A percentile compares a stretch with the other conserved stretches of the same genome.
These are phyloP conservation scores for Caryocar brasiliense DNA, from an alignment of 441 rosid genomes.

Conservation along the genomic window DNA sequence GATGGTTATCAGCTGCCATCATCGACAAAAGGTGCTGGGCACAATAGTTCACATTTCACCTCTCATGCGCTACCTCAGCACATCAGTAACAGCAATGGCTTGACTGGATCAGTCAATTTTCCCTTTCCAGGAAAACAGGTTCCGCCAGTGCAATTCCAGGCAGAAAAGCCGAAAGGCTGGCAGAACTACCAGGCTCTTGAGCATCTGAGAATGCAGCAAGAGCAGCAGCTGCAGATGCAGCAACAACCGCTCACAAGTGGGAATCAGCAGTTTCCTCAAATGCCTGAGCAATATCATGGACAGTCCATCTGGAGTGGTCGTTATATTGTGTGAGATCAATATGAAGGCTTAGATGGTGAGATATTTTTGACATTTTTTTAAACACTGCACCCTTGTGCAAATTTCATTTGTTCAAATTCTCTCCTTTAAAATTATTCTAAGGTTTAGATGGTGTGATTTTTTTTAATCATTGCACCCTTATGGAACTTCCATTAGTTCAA, in stretches of 20 bases:
- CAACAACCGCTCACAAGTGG: slow-evolving; percentile 40
- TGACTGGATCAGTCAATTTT: slow-evolving; percentile 44
- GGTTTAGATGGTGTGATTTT: slow-evolving; percentile 40
- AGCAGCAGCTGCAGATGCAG: slow-evolving; percentile 42
- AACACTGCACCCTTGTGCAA: neutral
- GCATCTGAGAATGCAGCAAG: slow-evolving; percentile 32
- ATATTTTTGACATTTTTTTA: neutral
- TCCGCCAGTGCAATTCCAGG: slow-evolving; percentile 35
- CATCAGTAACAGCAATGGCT: slow-evolving; percentile 38
- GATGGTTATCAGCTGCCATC: slow-evolving; percentile 76
- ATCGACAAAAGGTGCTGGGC: slow-evolving; percentile 29
- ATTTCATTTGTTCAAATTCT: neutral
- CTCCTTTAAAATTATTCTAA: neutral
- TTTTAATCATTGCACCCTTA: neutral
- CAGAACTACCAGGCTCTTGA: slow-evolving; percentile 39
- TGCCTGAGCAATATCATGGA: slow-evolving; percentile 76
- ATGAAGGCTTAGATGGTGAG: slow-evolving; percentile 45
- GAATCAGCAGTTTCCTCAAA: slow-evolving; percentile 45
- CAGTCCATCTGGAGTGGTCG: slow-evolving; percentile 69
- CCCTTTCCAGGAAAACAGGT: slow-evolving; percentile 84
- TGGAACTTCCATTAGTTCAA: neutral
- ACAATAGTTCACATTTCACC: slow-evolving; percentile 27
- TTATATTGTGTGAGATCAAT: slow-evolving; percentile 68
- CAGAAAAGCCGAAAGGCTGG: slow-evolving; percentile 43
- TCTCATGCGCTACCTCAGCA: slow-evolving; percentile 41